Conservation (phyloP, 2,329 filamentous ascomycete species). For the Colletotrichum tanaceti region DNA sequence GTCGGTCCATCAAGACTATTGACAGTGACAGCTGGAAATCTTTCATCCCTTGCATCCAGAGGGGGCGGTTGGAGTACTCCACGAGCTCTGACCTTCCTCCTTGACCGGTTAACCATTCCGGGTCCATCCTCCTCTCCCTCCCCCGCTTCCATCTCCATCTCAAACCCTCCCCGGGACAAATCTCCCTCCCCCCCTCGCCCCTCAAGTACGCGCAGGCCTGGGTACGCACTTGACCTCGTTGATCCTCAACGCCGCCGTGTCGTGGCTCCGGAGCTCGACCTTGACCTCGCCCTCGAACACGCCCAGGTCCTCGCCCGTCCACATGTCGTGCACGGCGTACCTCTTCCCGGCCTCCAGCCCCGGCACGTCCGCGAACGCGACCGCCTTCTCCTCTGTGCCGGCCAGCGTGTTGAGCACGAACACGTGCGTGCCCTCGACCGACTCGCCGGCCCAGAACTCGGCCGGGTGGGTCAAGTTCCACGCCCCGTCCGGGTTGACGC, state of each 20-base stretch:
- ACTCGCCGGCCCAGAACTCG: conserved; percentile 61
- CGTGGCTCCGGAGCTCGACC: conserved; percentile 49
- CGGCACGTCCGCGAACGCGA: conserved; percentile 57
- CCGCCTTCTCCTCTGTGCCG: conserved; percentile 49
- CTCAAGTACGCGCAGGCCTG: conserved; percentile 15
- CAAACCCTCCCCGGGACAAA: too few relatives aligned
- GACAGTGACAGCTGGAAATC: not conserved
- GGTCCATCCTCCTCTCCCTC: not conserved
- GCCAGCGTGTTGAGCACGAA: conserved; percentile 60
- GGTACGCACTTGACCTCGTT: conserved; percentile 41
- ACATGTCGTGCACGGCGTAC: conserved; percentile 59
- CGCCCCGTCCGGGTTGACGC: conserved; percentile 60
- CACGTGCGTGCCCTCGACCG: conserved; percentile 56
- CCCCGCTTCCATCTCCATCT: too few relatives aligned
- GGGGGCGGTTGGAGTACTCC: not conserved
- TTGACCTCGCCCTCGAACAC: conserved; percentile 47
- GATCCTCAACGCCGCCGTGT: conserved; percentile 49
- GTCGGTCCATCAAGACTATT: not conserved
- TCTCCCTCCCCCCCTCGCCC: not conserved
- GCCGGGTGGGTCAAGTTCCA: conserved; percentile 61
- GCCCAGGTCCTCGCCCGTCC: conserved; percentile 57
- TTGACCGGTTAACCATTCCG: not conserved
- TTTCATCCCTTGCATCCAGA: conserved; percentile 20
- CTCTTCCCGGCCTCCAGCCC: conserved; percentile 47
- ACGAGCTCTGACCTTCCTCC: too few relatives aligned